Conservation (phyloP, 805 yeast genomes). For the Zygosaccharomyces bisporus region DNA sequence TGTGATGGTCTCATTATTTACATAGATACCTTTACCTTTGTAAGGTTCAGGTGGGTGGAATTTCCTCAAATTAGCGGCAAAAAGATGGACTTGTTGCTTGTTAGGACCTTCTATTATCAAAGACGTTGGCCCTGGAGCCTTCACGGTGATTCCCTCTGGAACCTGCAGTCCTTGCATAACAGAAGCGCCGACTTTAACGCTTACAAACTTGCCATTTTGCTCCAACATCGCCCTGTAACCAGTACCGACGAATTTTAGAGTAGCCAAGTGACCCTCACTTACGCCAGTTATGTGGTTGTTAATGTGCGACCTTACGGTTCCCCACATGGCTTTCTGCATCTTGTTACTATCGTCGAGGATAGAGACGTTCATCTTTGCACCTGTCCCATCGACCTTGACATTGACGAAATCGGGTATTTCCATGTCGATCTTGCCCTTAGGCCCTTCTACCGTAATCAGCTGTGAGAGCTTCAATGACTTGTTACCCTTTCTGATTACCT, state of each 20-base stretch:
- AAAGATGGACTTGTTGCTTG: constrained; percentile 79
- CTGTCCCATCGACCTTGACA: constrained; percentile 28
- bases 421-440: constrained; percentile 63
- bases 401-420: constrained; percentile 70
- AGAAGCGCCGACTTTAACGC: constrained; percentile 85
- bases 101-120: constrained; percentile 81
- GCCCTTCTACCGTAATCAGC: constrained; percentile 64
- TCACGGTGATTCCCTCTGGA: constrained; percentile 72
- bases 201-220: constrained; percentile 53
- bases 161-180: constrained; percentile 69
- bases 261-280: constrained; percentile 86
- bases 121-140: constrained; percentile 81
- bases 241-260: constrained; percentile 88
- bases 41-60: constrained; percentile 97
- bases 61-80: constrained; percentile 83
- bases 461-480: constrained; percentile 54
- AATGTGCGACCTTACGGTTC: constrained; percentile 77
- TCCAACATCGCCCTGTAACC: constrained; percentile 90
- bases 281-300: constrained; percentile 82
- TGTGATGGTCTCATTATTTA: constrained; percentile 85
- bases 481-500: constrained; percentile 62
- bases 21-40: constrained; percentile 95
- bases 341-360: constrained; percentile 56
- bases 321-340: constrained; percentile 89
- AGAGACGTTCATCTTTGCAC: constrained; percentile 45